A percentile compares a stretch with the other conserved stretches of the same genome.
Conservation (phyloP, 805 yeast species). For the Candida qinlingensis region DNA sequence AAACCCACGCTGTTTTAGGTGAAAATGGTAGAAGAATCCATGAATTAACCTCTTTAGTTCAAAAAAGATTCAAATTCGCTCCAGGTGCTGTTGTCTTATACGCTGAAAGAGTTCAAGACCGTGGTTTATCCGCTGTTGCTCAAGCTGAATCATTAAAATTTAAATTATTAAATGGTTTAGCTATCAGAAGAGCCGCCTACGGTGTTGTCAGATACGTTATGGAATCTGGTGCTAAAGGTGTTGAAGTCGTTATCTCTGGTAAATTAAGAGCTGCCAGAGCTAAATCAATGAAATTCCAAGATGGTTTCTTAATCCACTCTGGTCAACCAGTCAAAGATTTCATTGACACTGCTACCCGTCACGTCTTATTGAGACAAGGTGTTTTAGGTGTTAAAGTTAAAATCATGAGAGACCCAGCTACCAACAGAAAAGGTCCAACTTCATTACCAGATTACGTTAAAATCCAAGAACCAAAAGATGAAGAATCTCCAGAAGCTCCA, state of each 20-base stretch:
- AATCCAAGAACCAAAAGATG: slow-evolving; percentile 93
- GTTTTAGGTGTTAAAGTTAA: slow-evolving; percentile 99
- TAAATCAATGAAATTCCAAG: slow-evolving; percentile 99
- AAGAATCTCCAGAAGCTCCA: slow-evolving; percentile 74
- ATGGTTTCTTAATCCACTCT: slow-evolving; percentile 99
- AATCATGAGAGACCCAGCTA: slow-evolving; percentile 98
- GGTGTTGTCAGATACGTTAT: slow-evolving; percentile 99
- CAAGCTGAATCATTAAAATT: slow-evolving; percentile 99
- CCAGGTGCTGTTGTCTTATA: slow-evolving; percentile 90
- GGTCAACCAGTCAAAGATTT: slow-evolving; percentile 99
- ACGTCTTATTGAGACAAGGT: slow-evolving; percentile 99
- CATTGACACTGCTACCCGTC: slow-evolving; percentile 98
- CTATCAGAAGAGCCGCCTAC: slow-evolving; percentile 99
- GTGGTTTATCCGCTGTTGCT: slow-evolving; percentile 99
- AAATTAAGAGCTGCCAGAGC: slow-evolving; percentile 99
- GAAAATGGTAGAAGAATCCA: slow-evolving; percentile 99
- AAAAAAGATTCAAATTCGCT: slow-evolving; percentile 96
- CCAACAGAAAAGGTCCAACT: slow-evolving; percentile 78
- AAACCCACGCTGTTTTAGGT: slow-evolving; percentile 98
- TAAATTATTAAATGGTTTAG: slow-evolving; percentile 97
- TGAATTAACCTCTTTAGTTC: slow-evolving; percentile 94
- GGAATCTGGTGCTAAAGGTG: slow-evolving; percentile 99
- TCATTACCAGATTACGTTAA: slow-evolving; percentile 93
- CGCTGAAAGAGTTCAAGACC: slow-evolving; percentile 99
- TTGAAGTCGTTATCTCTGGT: slow-evolving; percentile 99